phyloP scores from a whole-genome alignment of 2,329 filamentous ascomycete genomes.

The Phyllosticta citribraziliensis region DNA sequence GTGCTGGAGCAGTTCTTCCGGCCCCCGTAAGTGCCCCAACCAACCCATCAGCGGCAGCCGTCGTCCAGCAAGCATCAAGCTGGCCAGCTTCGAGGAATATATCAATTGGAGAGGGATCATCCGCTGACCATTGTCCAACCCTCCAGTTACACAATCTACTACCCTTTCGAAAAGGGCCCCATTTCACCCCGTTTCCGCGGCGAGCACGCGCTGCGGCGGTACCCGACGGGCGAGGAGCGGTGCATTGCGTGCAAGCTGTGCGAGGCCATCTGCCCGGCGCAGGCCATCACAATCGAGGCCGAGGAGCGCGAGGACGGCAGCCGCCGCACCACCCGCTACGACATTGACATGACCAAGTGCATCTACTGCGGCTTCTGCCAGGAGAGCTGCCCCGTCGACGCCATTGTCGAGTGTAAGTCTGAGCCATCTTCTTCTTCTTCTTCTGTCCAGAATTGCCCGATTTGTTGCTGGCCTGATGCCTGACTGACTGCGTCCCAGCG shows the following conservation, averaged over 20 bases:
- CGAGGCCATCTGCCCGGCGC: constrained; percentile 94
- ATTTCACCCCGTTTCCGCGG: constrained; percentile 97
- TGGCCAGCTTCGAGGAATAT: not conserved
- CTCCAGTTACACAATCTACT: constrained; percentile 88
- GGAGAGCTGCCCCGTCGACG: constrained; percentile 96
- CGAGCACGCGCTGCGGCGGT: constrained; percentile 91
- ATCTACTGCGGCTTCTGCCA: constrained; percentile 99
- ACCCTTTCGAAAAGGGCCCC: constrained; percentile 97
- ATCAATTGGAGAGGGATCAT: not conserved
- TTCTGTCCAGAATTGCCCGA: not conserved
- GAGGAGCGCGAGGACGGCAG: constrained; percentile 96
- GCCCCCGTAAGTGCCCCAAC: constrained; percentile 70
- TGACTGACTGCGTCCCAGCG: constrained; percentile 30
- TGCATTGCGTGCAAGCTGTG: constrained; percentile 99
- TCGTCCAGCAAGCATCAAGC: not conserved
- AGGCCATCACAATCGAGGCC: constrained; percentile 98
- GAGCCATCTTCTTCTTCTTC: not conserved
- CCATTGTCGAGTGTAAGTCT: constrained; percentile 63
- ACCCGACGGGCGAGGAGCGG: constrained; percentile 94
- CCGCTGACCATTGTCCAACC: not conserved
- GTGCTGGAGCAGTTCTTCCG: constrained; percentile 96
- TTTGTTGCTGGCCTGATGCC: not conserved
- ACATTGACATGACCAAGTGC: constrained; percentile 99
- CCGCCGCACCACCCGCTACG: constrained; percentile 90
- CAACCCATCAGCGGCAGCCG: not conserved